Conservation (phyloP, 495 filamentous ascomycete species). For the Parmelia sp. region DNA sequence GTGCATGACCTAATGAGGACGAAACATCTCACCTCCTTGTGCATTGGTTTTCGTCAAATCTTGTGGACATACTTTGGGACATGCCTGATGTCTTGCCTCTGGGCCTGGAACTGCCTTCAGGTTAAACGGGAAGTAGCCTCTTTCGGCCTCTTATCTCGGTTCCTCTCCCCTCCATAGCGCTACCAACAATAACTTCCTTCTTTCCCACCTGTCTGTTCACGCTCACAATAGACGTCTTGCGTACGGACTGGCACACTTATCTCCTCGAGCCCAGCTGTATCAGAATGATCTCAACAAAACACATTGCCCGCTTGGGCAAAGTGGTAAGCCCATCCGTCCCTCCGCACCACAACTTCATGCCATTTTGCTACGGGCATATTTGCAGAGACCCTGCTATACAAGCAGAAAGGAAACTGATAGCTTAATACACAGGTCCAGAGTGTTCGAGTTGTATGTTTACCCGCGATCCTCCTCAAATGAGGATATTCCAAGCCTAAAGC, state of each 20-base stretch:
- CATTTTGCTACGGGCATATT: conserved; percentile 1
- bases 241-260: background rate
- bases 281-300: conserved; percentile 51
- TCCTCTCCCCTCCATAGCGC: conserved; percentile 6
- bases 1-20: background rate
- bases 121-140: background rate
- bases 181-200: background rate
- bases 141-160: conserved; percentile 5
- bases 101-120: background rate
- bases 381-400: background rate
- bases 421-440: conserved; percentile 36
- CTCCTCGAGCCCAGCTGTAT: conserved; percentile 7
- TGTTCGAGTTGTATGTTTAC: conserved; percentile 49
- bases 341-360: conserved; percentile 14
- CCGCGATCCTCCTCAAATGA: background rate
- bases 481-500: conserved; percentile 1
- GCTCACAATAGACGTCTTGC: background rate
- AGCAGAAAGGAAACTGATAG: conserved; percentile 8
- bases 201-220: conserved; percentile 2
- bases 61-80: too few species aligned
- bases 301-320: conserved; percentile 51
- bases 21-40: background rate
- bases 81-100: too few species aligned
- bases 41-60: background rate
- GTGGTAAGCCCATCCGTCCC: conserved; percentile 41